Base-by-base conservation (phyloP, 2,329 filamentous ascomycete species). In the Arthroderma sp. region DNA sequence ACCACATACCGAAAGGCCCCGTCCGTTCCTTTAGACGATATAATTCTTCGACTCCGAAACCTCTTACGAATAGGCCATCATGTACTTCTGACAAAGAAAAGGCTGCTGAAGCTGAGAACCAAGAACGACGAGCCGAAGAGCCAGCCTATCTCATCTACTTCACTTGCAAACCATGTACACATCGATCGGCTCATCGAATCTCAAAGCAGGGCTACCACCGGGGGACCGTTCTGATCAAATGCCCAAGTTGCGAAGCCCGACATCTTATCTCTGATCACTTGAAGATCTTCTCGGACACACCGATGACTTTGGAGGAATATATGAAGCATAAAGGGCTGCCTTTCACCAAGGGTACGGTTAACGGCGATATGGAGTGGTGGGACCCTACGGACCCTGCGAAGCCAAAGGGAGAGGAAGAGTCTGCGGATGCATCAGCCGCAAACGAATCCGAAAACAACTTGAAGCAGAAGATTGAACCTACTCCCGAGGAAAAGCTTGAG, bases 201-300 rank as follows among this genome's bases (percentile, higher is more conserved):
- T 86, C 85, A 29, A 95, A 96, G 64, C 91, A 96, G 60, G 91
- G 86, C 30, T 98, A 98, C 61, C 88, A 96, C 64, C 73, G 81
- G 50, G 91, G 91, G 32, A 89, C 86, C 1, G 82, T 91, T 4
- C 71, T 98, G 46, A 88, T 96, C 52, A 81, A 82, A 31, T 98
- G 91, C 60, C 89, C 91, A 0, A 70, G 71, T 3, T 98, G 91
- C 65, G 80, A 81, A 57, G 88, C 85, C 59, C 76, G 87, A 27
- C 91, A 98, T 67, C 68, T 98, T 52, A 96, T 98, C 56, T 83
- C 80, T 57, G 91, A 98, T 62, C 84, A 98, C 62, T 67, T 98
- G 42, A 78, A 77, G 54, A 75, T 80, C 48, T 70, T 70, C 52
- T 61, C 64, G 42, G 66, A 70, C 43, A 51, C 61, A 38, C 58